Base-by-base conservation (phyloP, 78 protist genomes). In the Dictyostelium firmibasis region DNA sequence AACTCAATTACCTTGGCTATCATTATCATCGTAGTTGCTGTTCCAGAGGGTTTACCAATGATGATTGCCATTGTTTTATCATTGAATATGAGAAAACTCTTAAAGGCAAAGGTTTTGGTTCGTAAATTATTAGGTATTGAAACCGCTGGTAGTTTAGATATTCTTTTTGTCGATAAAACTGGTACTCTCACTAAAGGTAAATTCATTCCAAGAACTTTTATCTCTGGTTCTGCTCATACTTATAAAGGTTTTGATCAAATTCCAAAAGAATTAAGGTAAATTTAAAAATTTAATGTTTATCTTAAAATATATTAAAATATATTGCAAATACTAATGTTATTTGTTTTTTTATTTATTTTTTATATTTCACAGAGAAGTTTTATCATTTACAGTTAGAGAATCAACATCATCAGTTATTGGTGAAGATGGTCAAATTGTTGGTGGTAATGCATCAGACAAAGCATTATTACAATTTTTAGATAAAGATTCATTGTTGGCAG, bases 61-160 rank as follows among this genome's bases (percentile, higher is more conserved):
- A 95, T 95, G 96, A 95, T 96, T 72, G 96, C 97, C 36, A 96
- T 96, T 14, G 96, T 95, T 4, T 31, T 96, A 4, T 94, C 97
- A 0, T 64, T 94, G 25, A 94, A 94, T 77, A 96, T 96, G 97
- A 74, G 96, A 33, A 96, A 96, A 33, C 76, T 96, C 2, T 69
- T 96, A 23, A 83, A 92, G 38, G 87, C 94, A 4, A 96, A 93
- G 47, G 96, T 94, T n/a, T 83, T 95, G 75, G 97, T 96, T n/a
- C 95, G 97, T 33, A 93, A 87, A 79, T 53, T 96, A 11, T 67
- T 94, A 6, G 96, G 97, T 31, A 94, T 94, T 77, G 97, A 96
- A 77, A 96, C 97, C 20, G 94, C 96, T 14, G 97, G 97, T 36
- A 79, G 93, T 43, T 83, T 94, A 43, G 92, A 94, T 77, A 81